A percentile compares a stretch with the other conserved stretches of the same genome.
phyloP scores from a whole-genome alignment of 225 moss, liverwort and hornwort species.

The Sphagnum tenellum region DNA sequence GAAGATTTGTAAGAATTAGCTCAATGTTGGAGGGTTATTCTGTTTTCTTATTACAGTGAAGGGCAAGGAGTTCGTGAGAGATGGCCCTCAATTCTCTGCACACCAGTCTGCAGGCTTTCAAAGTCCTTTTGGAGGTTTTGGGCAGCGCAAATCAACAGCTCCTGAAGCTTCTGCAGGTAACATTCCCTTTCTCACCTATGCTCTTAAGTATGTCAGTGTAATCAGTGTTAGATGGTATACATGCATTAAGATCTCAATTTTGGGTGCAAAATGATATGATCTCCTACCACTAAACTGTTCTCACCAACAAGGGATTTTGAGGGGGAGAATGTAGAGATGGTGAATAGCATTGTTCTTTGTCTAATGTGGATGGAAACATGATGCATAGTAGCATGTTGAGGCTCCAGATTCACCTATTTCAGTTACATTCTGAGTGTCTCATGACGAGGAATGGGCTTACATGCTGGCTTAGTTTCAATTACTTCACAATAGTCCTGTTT shows the following conservation, averaged over 20 bases:
- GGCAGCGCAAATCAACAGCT: conserved; percentile 16
- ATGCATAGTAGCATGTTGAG: too few species aligned
- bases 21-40: not conserved
- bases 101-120: conserved; percentile 24
- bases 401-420: too few species aligned
- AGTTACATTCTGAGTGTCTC: too few species aligned
- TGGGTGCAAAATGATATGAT: not conserved
- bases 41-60: conserved; percentile 43
- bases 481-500: not conserved
- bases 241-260: not conserved
- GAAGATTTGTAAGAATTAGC: too few species aligned
- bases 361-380: too few species aligned
- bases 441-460: not conserved
- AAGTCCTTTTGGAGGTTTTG: conserved; percentile 40
- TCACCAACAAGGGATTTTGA: too few species aligned
- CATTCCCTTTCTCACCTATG: not conserved
- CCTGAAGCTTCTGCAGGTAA: conserved; percentile 32
- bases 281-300: not conserved
- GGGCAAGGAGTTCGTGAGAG: conserved; percentile 73
- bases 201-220: not conserved
- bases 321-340: too few species aligned
- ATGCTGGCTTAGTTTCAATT: not conserved
- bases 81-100: conserved; percentile 76
- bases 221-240: not conserved
- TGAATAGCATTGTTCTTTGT: too few species aligned